Base-by-base conservation (phyloP, 2,329 filamentous ascomycete genomes). In the Cordyceps pruinosa region DNA sequence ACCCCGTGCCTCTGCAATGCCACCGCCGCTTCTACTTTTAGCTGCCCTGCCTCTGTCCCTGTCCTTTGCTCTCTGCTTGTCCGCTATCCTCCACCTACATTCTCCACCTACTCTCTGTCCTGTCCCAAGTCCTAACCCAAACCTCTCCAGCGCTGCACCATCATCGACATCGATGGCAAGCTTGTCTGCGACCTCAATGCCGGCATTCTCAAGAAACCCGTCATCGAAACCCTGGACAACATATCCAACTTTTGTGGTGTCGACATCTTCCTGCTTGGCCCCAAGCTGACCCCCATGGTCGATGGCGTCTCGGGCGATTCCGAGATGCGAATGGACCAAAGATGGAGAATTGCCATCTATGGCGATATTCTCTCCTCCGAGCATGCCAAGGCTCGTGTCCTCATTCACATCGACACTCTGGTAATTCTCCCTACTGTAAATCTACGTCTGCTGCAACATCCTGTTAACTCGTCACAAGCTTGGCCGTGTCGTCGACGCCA, bases 351-450 rank as follows among this genome's bases (percentile, higher is more conserved):
- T 60, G 89, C 90, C 65, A 95, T 99, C 62, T 99, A 94, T 66
- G 93, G 94, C 56, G 94, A 99, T 69, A 87, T 94, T 73, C 85
- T 97, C 75, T 96, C 91, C 63, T 88, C 90, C 28, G 94, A 99
- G 73, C 93, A 97, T 73, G 94, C 94, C 56, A 99, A 99, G 80
- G 96, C 93, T 19, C 85, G 94, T 63, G 86, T 97, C 41, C 77
- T 99, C 70, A 96, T 97, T 71, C 94, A 97, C 80, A 97, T 99
- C 69, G 94, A 99, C 71, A 90, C 91, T 73, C 84, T 96, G 76
- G 89, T 94, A 81, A 59, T 61, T 49, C 42, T 49, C 51, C 45
- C 19, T 45, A 10, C 17, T 45, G 21, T 26, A 42, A 42, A 46
- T 21, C n/a, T 21, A 21, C n/a, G 17, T 46, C 10, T 28, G 5